phyloP scores from a whole-genome alignment of 2,329 filamentous ascomycete species.

The Myriosclerotinia scirpicola region DNA sequence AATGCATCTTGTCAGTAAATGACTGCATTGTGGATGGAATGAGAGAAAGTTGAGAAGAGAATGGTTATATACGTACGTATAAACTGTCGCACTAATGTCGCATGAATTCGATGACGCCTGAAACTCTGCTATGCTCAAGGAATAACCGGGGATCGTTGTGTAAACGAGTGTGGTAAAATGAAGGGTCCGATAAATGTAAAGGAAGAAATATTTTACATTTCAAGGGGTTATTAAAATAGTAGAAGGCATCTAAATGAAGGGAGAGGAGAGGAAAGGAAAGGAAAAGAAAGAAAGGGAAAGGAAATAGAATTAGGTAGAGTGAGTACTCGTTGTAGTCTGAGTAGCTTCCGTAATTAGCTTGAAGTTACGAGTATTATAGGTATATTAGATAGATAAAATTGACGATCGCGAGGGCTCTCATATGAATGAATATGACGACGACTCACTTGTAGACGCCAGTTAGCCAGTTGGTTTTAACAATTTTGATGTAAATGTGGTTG shows the following conservation, averaged over 20 bases:
- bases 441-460: constrained; percentile 9
- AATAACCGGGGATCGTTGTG: constrained; percentile 30
- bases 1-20: constrained; percentile 38
- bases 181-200: constrained; percentile 9
- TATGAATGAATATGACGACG: background rate
- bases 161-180: constrained; percentile 33
- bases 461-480: background rate
- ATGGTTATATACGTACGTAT: constrained; percentile 26
- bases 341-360: background rate
- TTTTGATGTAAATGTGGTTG: background rate
- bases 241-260: background rate
- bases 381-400: too few relatives aligned
- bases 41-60: constrained; percentile 8
- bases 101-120: constrained; percentile 38
- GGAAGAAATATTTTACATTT: constrained; percentile 30
- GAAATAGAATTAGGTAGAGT: background rate
- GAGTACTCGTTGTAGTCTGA: too few relatives aligned
- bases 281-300: background rate
- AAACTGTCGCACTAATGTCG: constrained; percentile 29
- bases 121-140: constrained; percentile 37
- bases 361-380: background rate
- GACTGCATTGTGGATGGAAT: constrained; percentile 26
- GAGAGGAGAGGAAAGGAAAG: background rate
- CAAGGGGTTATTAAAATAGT: constrained; percentile 14
- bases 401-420: too few relatives aligned